Base-by-base conservation (phyloP, 805 yeast species). In the Hanseniaspora mollemarum region DNA sequence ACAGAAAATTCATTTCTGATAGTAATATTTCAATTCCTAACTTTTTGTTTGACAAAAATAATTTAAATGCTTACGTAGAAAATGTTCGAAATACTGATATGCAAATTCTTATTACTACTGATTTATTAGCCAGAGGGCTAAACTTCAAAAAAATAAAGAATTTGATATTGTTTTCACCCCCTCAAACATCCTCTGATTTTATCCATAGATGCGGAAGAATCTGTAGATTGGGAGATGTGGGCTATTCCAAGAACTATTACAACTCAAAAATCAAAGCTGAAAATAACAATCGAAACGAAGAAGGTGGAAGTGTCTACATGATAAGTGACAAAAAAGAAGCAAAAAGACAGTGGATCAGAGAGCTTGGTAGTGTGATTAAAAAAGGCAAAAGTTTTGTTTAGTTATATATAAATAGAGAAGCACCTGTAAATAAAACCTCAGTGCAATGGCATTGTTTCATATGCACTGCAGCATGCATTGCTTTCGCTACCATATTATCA, bases 151-250 rank as follows among this genome's bases (percentile, higher is more conserved):
- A 83, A 16, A 78, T 92, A 28, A 74, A 87, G 57, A 87, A 87
- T 58, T 85, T 90, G 12, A 72, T 90, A 25, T 67, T 92, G 46
- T 82, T 81, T 68, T 96, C 90, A 61, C 77, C 87, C 41, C 98
- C 98, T 5, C 74, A 75, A 49, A 80, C 83, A 15, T 77, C 96
- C 0, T 80, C 86, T 18, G 97, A 90, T 65, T 70, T 90, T 54
- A 78, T 90, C 19, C 97, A 90, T 63, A 71, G 98, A 54, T 82
- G 86, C 1, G 98, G 98, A 1, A 76, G 98, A 67, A 90, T 96
- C 0, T 96, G 96, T 2, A 70, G 98, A 62, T 40, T 38, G 12
- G 51, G 51, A 16, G 51, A 46, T 40, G 28, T 25, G 13, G 51
- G 51, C 4, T 29, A 31, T 18, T 32, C 38, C 13, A 46, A 46